Evolutionary conservation across 495 filamentous ascomycete species (phyloP).

Genomic region (Penicillium coprophilum): DNA sequence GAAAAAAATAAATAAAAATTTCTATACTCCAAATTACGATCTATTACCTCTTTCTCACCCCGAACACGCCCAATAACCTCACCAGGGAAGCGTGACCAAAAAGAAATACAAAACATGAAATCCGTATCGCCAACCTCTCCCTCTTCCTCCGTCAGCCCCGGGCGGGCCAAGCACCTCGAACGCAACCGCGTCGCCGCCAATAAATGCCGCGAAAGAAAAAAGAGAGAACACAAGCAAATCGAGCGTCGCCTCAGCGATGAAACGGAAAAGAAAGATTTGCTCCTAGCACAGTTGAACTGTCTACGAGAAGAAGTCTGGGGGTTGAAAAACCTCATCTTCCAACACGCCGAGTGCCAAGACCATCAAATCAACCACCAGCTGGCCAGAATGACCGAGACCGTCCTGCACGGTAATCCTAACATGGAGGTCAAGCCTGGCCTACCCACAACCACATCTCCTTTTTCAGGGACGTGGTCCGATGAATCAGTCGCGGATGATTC

Average conservation of each 20-base stretch:
- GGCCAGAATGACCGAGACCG: conserved; percentile 17
- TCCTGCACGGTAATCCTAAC: not conserved
- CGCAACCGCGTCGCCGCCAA: conserved; percentile 31
- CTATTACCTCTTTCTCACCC: not conserved
- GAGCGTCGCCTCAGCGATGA: conserved; percentile 17
- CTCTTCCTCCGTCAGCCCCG: conserved; percentile 13
- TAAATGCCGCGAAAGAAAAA: conserved; percentile 28
- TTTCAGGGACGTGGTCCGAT: conserved; percentile 21
- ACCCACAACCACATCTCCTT: conserved; percentile 8
- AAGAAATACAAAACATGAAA: not conserved
- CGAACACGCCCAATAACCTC: not conserved
- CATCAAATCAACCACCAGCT: conserved; percentile 23
- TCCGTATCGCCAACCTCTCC: conserved; percentile 1
- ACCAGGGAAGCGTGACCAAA: not conserved
- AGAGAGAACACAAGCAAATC: conserved; percentile 24
- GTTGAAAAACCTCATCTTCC: conserved; percentile 28
- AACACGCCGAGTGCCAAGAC: conserved; percentile 25
- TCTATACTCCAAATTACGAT: not conserved
- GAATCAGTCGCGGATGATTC: conserved; percentile 11
- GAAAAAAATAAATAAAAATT: not conserved
- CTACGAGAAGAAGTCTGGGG: conserved; percentile 26
- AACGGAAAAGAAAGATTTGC: conserved; percentile 20
- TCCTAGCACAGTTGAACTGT: conserved; percentile 16
- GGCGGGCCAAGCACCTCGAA: conserved; percentile 26
- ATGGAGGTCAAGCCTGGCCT: not conserved